Evolutionary conservation across 73 alveolate species (phyloP).

Genomic region (Blepharisma japonicum): DNA sequence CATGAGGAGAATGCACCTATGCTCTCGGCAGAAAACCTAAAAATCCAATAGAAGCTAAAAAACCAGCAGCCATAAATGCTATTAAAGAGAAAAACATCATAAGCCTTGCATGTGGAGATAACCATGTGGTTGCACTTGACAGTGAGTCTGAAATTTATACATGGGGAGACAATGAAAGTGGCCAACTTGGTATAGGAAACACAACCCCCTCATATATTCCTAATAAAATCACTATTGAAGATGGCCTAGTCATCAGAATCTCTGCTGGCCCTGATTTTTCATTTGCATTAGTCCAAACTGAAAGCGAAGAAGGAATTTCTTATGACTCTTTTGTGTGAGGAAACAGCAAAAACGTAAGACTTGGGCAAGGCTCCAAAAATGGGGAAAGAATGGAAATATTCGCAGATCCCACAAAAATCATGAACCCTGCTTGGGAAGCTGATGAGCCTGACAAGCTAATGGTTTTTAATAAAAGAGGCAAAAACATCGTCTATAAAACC

Average conservation of each 20-base stretch:
- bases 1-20: constrained; percentile 19
- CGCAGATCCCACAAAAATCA: not conserved
- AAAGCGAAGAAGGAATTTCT: not conserved
- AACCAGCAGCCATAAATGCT: not conserved
- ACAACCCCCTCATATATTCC: not conserved
- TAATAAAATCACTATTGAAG: not conserved
- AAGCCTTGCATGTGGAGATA: constrained; percentile 51
- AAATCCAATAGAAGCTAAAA: not conserved
- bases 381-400: not conserved
- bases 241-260: not conserved
- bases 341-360: not conserved
- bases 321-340: not conserved
- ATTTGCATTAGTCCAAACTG: not conserved
- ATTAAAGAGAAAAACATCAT: constrained; percentile 18
- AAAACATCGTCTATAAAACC: not conserved
- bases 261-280: constrained; percentile 26
- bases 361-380: not conserved
- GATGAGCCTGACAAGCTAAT: not conserved
- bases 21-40: constrained; percentile 25
- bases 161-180: constrained; percentile 55
- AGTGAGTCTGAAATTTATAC: constrained; percentile 45
- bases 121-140: constrained; percentile 55
- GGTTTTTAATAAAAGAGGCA: constrained; percentile 9
- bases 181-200: constrained; percentile 37
- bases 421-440: not conserved